Evolutionary conservation across 345 rosid genomes (phyloP), one percentile per base, ranked within the genome.

Genomic region (Turritis glabra): DNA sequence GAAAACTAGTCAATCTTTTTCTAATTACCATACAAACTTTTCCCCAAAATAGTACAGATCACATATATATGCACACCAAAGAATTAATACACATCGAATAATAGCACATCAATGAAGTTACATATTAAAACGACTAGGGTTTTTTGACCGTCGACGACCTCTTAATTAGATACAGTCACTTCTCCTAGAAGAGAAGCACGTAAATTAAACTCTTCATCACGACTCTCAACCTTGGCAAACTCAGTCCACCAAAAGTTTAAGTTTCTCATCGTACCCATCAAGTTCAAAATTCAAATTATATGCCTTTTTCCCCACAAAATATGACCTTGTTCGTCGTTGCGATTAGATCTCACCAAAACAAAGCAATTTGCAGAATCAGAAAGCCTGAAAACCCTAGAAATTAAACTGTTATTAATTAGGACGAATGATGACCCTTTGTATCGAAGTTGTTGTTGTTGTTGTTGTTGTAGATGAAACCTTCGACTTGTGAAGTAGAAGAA

Each of bases 401-500:
- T 9, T 22, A 14, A 32, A 19, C 18, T 37, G 5, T 54, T 32
- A 41, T 19, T 40, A 38, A 7, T 72, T 14, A 78, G 5, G 43
- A 51, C 3, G 67, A 57, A 23, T 72, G 25, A 22, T 77, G 73
- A 66, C 64, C 73, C 41, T 72, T 77, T 51, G 77, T 64, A 47
- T 64, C 55, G 72, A 55, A 22, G 72, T 50, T 38, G 64, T 29
- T 47, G 57, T 56, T 54, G n/a, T 55, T 63, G 51, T 33, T 67
- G 65, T 41, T 44, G 67, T 64, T 64, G 64, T 58, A 67, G 41
- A 54, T 68, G 72, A 79, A 68, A 40, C 74, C 66, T 33, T 79
- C 74, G 1, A 32, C 61, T 53, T 62, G 78, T n/a, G 74, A 48
- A 55, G 79, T 55, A 17, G 73, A 54, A 61, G 81, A 79, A 62